phyloP scores from a whole-genome alignment of 768 basidiomycete genomes.

The Podaxis sp. region DNA sequence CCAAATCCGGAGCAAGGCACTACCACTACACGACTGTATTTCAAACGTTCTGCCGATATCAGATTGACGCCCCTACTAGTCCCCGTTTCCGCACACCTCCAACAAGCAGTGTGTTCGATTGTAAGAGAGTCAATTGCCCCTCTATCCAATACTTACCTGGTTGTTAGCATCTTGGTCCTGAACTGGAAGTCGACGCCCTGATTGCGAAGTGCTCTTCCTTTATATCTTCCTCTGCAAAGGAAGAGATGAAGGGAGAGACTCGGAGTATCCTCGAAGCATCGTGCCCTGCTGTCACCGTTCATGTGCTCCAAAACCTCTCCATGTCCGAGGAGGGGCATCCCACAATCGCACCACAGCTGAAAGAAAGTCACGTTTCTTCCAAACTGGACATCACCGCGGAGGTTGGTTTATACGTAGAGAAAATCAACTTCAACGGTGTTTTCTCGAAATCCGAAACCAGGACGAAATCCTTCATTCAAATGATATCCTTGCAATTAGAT shows the following conservation, averaged over 20 bases:
- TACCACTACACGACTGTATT: slow-evolving; percentile 43
- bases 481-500: slow-evolving; percentile 25
- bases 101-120: slow-evolving; percentile 44
- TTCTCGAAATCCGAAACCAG: slow-evolving; percentile 9
- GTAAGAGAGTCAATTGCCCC: slow-evolving; percentile 32
- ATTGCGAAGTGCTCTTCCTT: slow-evolving; percentile 29
- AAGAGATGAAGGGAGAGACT: neutral
- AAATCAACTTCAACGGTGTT: neutral
- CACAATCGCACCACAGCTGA: slow-evolving; percentile 22
- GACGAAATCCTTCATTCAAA: slow-evolving; percentile 23
- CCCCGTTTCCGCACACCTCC: slow-evolving; percentile 40
- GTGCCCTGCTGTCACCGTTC: slow-evolving; percentile 28
- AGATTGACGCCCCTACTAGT: slow-evolving; percentile 58
- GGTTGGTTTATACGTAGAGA: slow-evolving; percentile 2
- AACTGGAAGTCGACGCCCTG: slow-evolving; percentile 41
- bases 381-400: slow-evolving; percentile 28
- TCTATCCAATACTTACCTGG: neutral
- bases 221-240: slow-evolving; percentile 4
- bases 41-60: slow-evolving; percentile 36
- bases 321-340: slow-evolving; percentile 34
- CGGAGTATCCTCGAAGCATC: neutral
- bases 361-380: slow-evolving; percentile 22
- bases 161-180: slow-evolving; percentile 33
- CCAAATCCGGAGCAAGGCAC: slow-evolving; percentile 27
- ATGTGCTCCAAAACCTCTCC: slow-evolving; percentile 47